phyloP scores from a whole-genome alignment of 768 basidiomycete species.

The Leccinum longicurvipes region DNA sequence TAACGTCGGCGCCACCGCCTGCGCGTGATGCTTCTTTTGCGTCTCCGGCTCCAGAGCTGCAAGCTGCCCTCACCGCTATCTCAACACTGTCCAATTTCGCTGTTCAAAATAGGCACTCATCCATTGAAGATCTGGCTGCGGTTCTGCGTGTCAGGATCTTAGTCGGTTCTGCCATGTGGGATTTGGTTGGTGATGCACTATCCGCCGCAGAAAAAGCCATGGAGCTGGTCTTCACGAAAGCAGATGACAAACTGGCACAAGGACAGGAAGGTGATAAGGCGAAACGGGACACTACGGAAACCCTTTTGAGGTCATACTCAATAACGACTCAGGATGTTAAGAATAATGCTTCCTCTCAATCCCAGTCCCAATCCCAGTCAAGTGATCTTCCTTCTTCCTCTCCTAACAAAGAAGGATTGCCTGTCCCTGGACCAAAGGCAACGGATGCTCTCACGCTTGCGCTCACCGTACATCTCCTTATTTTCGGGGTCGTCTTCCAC shows the following conservation, averaged over 20 bases:
- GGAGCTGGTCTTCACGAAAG: slow-evolving; percentile 33
- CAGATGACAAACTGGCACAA: slow-evolving; percentile 5
- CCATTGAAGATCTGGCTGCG: slow-evolving; percentile 47
- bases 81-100: slow-evolving; percentile 34
- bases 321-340: slow-evolving; percentile 30
- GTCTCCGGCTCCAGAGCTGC: slow-evolving; percentile 19
- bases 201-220: slow-evolving; percentile 48
- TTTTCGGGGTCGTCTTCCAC: slow-evolving; percentile 58
- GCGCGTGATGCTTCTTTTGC: not conserved
- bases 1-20: slow-evolving; percentile 27
- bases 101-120: slow-evolving; percentile 33
- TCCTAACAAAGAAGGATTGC: not conserved
- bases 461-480: slow-evolving; percentile 57
- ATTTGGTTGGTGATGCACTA: slow-evolving; percentile 47
- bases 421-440: slow-evolving; percentile 18
- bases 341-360: slow-evolving; percentile 19
- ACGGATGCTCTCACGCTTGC: slow-evolving; percentile 34
- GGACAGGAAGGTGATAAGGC: slow-evolving; percentile 2
- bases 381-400: not conserved
- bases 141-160: slow-evolving; percentile 58
- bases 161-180: slow-evolving; percentile 54
- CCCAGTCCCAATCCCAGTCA: slow-evolving; percentile 16
- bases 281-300: slow-evolving; percentile 11
- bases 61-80: slow-evolving; percentile 33
- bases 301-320: slow-evolving; percentile 28